Conservation (phyloP, 352 stramenopile genomes). For the Phytopythium vexans region DNA sequence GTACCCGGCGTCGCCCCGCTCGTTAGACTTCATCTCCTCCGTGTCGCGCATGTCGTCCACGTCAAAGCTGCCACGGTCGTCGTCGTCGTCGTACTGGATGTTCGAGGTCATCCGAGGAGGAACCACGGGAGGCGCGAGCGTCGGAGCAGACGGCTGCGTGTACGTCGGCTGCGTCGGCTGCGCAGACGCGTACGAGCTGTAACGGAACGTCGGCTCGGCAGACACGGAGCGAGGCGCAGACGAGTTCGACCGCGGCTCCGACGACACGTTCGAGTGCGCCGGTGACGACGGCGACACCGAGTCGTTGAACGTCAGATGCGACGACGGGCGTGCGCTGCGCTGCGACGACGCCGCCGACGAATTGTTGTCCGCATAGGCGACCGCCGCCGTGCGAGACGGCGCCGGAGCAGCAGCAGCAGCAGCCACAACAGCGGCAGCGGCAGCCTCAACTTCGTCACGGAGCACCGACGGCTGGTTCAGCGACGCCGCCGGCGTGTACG, state of each 20-base stretch:
- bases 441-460: neutral
- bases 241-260: constrained; percentile 13
- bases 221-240: constrained; percentile 10
- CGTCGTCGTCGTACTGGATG: constrained; percentile 33
- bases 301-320: constrained; percentile 12
- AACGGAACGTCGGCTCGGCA: constrained; percentile 8
- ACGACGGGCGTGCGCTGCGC: constrained; percentile 18
- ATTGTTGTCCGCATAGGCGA: neutral
- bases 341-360: constrained; percentile 3
- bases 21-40: constrained; percentile 32
- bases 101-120: constrained; percentile 18
- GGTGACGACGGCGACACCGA: constrained; percentile 17
- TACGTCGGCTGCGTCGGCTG: constrained; percentile 23
- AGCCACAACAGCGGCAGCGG: neutral
- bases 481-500: constrained; percentile 36
- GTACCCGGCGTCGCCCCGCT: constrained; percentile 19
- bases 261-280: constrained; percentile 9
- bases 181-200: constrained; percentile 15
- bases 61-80: constrained; percentile 75
- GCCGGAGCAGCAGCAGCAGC: constrained; percentile 11
- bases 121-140: constrained; percentile 34
- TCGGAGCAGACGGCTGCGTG: constrained; percentile 22
- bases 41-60: constrained; percentile 78
- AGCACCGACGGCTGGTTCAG: constrained; percentile 8
- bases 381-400: constrained; percentile 3